These are phyloP conservation scores for Oidium heveae DNA, from an alignment of 2,329 filamentous ascomycete genomes.

Conservation along the genomic window DNA sequence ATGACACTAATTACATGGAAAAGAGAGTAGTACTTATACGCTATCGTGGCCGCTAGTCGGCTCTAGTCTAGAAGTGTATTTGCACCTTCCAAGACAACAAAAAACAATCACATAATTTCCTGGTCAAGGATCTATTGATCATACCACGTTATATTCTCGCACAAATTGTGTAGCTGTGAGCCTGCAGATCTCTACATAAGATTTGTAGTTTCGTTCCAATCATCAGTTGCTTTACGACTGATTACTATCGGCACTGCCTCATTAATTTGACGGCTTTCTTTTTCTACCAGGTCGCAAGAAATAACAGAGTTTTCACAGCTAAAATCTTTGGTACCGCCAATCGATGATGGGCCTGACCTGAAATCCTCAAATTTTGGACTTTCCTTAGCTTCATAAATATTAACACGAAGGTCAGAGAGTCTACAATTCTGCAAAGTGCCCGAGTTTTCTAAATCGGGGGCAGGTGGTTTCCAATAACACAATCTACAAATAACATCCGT, in stretches of 20 bases:
- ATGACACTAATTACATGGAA: no score
- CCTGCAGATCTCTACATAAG: no score
- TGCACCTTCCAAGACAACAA: no score
- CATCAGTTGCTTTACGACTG: slow-evolving; percentile 45
- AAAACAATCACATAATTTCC: no score
- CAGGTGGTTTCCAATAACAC: slow-evolving; percentile 78
- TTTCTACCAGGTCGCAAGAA: slow-evolving; percentile 66
- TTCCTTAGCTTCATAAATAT: slow-evolving; percentile 40
- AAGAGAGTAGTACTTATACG: no score
- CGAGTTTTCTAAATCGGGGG: slow-evolving; percentile 19
- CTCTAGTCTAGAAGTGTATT: no score
- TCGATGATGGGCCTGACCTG: slow-evolving; percentile 21
- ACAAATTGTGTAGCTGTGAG: no score
- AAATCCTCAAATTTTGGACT: slow-evolving; percentile 20
- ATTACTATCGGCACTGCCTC: slow-evolving; percentile 60
- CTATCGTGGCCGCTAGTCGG: no score
- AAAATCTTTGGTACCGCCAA: slow-evolving; percentile 32
- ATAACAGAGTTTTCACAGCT: slow-evolving; percentile 75
- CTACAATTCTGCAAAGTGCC: slow-evolving; percentile 30
- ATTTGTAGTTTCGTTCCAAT: slow-evolving; percentile 58
- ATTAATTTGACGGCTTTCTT: slow-evolving; percentile 44
- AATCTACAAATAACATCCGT: slow-evolving; percentile 67
- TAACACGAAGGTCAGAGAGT: slow-evolving; percentile 38
- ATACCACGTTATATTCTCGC: no score
- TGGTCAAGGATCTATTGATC: no score